phyloP scores from a whole-genome alignment of 768 basidiomycete species.

The Phaeolepiota aurea region DNA sequence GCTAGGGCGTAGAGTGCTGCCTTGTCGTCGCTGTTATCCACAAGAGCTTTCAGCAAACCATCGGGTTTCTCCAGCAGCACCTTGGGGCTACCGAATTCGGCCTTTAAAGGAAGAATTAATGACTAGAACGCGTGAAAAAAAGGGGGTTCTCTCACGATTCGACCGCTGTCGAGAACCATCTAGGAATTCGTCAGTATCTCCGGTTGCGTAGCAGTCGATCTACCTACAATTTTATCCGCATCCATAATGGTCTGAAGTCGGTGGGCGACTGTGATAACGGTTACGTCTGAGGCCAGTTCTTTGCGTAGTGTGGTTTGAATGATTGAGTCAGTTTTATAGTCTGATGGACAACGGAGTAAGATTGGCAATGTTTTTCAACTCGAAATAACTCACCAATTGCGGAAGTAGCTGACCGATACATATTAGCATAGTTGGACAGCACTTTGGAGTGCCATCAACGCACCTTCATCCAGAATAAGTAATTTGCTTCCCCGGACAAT shows the following conservation, averaged over 20 bases:
- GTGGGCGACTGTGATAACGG: conserved; percentile 57
- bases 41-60: conserved; percentile 43
- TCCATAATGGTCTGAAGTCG: conserved; percentile 54
- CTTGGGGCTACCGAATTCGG: conserved; percentile 50
- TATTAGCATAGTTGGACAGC: background rate
- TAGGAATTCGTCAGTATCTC: conserved; percentile 5
- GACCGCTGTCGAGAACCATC: conserved; percentile 41
- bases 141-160: conserved; percentile 15
- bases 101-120: conserved; percentile 15
- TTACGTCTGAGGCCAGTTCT: conserved; percentile 48
- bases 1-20: conserved; percentile 35
- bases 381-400: conserved; percentile 27
- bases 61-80: conserved; percentile 41
- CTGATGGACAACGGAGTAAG: conserved; percentile 15
- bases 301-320: conserved; percentile 63
- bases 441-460: conserved; percentile 6
- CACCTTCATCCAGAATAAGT: conserved; percentile 53
- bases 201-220: background rate
- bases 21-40: conserved; percentile 50
- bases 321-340: conserved; percentile 53
- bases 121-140: background rate
- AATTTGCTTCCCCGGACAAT: conserved; percentile 46
- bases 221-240: conserved; percentile 31
- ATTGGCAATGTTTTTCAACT: background rate
- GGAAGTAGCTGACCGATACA: conserved; percentile 22